A percentile compares a stretch with the other conserved stretches of the same genome.
These are phyloP conservation scores for Penicillium aurantiogriseum DNA, from an alignment of 2,329 filamentous ascomycete species.

Conservation along the genomic window DNA sequence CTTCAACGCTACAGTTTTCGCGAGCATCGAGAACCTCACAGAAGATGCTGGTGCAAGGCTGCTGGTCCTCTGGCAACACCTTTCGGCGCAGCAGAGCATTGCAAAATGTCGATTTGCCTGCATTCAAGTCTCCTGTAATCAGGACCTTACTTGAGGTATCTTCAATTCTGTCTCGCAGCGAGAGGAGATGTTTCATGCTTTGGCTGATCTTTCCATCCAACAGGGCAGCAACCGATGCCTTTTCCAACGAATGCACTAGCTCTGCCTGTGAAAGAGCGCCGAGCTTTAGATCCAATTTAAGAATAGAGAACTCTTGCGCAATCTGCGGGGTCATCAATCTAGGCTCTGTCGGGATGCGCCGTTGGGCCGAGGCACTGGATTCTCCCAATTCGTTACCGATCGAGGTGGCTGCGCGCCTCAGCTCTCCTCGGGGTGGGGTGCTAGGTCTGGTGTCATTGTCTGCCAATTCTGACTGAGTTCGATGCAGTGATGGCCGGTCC, in stretches of 20 bases:
- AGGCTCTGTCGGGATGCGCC: constrained; percentile 64
- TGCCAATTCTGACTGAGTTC: constrained; percentile 38
- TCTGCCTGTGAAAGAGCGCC: constrained; percentile 83
- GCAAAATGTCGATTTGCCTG: constrained; percentile 97
- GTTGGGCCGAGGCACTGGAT: constrained; percentile 69
- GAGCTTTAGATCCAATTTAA: constrained; percentile 92
- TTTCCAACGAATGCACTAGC: constrained; percentile 91
- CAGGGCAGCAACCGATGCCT: constrained; percentile 82
- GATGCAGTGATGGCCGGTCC: constrained; percentile 38
- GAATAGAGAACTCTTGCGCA: constrained; percentile 89
- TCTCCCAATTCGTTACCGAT: constrained; percentile 63
- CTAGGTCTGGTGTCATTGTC: constrained; percentile 23
- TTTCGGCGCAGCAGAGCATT: constrained; percentile 93
- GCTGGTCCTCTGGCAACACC: constrained; percentile 91
- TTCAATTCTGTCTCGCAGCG: constrained; percentile 88
- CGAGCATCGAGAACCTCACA: constrained; percentile 92
- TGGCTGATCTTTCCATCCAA: constrained; percentile 92
- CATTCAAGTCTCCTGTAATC: constrained; percentile 92
- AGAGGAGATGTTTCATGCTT: constrained; percentile 84
- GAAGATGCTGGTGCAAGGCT: constrained; percentile 97
- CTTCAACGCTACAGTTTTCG: constrained; percentile 86
- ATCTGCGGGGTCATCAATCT: constrained; percentile 88
- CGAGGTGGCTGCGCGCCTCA: constrained; percentile 71
- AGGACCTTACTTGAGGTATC: constrained; percentile 97
- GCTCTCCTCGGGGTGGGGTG: constrained; percentile 48